Conservation (phyloP, 2,329 filamentous ascomycete species). For the Aschersonia sp. region DNA sequence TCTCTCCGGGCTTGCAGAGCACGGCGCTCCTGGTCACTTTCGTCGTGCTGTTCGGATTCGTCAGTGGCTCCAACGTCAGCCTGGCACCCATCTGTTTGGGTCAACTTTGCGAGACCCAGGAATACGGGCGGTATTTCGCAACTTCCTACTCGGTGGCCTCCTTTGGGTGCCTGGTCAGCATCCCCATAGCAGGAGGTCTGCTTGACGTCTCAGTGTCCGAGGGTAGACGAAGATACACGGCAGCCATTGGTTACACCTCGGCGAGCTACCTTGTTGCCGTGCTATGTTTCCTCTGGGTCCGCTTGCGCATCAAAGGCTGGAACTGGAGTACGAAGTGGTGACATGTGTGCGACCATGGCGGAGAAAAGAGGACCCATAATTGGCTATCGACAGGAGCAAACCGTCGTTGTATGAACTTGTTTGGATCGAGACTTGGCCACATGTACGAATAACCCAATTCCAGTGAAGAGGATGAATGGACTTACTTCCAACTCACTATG, state of each 20-base stretch:
- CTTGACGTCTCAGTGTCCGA: conserved; percentile 4
- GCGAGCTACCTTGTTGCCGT: conserved; percentile 3
- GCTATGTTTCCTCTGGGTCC: conserved; percentile 4
- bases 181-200: conserved; percentile 26
- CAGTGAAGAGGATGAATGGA: background rate
- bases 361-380: background rate
- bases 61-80: conserved; percentile 63
- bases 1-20: background rate
- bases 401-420: background rate
- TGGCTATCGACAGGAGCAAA: background rate
- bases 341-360: background rate
- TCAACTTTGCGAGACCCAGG: conserved; percentile 60
- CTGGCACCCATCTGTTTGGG: conserved; percentile 69
- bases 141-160: conserved; percentile 67
- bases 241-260: conserved; percentile 3
- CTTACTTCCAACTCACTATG: background rate
- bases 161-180: conserved; percentile 45
- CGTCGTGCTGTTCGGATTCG: conserved; percentile 62
- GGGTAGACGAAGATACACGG: background rate
- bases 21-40: conserved; percentile 49
- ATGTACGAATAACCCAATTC: background rate
- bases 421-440: background rate
- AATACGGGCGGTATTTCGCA: conserved; percentile 65
- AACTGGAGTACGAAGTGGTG: background rate
- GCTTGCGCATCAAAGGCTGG: conserved; percentile 1